Evolutionary conservation across 2,329 filamentous ascomycete species (phyloP).

Genomic region (Massarina eburnea): DNA sequence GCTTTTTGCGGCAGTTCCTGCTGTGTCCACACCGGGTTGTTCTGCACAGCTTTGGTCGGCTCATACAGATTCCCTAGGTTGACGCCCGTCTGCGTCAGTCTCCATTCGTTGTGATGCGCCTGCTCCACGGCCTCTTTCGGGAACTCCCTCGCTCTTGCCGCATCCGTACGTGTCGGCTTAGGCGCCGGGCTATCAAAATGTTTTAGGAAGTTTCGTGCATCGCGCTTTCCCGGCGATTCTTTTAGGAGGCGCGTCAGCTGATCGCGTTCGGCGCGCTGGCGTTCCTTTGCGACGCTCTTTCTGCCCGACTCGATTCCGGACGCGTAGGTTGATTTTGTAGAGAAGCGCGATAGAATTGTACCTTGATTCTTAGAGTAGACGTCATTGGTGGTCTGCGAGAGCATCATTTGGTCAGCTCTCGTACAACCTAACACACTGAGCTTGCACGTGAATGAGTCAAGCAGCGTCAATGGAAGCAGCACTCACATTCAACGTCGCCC

Average conservation of each 20-base stretch:
- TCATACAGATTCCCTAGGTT: slow-evolving; percentile 65
- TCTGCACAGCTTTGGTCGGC: slow-evolving; percentile 58
- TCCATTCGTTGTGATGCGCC: slow-evolving; percentile 34
- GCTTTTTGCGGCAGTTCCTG: slow-evolving; percentile 46
- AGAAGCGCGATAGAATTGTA: slow-evolving; percentile 6
- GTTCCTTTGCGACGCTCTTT: slow-evolving; percentile 36
- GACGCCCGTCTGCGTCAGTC: slow-evolving; percentile 52
- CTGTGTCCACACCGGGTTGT: slow-evolving; percentile 63
- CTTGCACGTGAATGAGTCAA: slow-evolving; percentile 11
- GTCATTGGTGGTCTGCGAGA: slow-evolving; percentile 17
- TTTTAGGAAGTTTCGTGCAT: slow-evolving; percentile 88
- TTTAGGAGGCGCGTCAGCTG: slow-evolving; percentile 62
- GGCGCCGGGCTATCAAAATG: slow-evolving; percentile 63
- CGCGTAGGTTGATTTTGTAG: slow-evolving; percentile 12
- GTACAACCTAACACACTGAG: slow-evolving; percentile 6
- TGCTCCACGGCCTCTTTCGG: slow-evolving; percentile 19
- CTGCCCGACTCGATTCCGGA: slow-evolving; percentile 14
- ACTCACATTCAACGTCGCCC: slow-evolving; percentile 24
- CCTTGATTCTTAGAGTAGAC: slow-evolving; percentile 4
- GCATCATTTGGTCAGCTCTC: slow-evolving; percentile 11
- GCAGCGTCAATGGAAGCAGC: neutral
- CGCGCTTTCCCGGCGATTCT: slow-evolving; percentile 86
- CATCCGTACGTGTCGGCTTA: slow-evolving; percentile 12
- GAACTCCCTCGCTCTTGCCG: slow-evolving; percentile 13
- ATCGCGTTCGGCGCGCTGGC: slow-evolving; percentile 40